Base-by-base conservation (phyloP, 805 yeast genomes). In the Jamesozyma piceae region DNA sequence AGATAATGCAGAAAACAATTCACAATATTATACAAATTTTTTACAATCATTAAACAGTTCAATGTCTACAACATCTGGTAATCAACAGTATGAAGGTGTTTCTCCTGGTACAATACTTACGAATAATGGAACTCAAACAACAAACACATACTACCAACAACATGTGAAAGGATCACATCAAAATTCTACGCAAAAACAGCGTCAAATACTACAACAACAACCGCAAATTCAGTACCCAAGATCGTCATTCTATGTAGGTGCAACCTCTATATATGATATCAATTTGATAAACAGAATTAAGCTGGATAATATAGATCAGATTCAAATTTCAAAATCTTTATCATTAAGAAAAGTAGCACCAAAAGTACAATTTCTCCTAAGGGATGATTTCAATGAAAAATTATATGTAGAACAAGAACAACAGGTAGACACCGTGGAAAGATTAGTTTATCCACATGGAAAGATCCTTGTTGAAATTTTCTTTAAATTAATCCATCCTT, bases 361-460 rank as follows among this genome's bases (percentile, higher is more conserved):
- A 8, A 74, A 73, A 37, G 80, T 80, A 8, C 85, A 83, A 60
- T 90, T 90, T 55, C 71, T 85, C 15, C 64, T 90, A 26, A 74
- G 85, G 48, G 92, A 84, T 58, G 97, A 90, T 57, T 82, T 78
- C 56, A 74, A 85, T 18, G 81, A 80, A 38, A 80, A 77, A 40
- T 69, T 82, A 13, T 80, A 80, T 50, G 74, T 75, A 47, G 70
- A 74, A 34, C 79, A 89, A 64, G 83, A 85, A 38, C 73, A 75
- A 46, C 88, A 82, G 47, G 82, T 85, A 9, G 96, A 90, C 57
- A 74, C 80, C 21, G 85, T 90, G 6, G 97, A 90, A 59, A 71
- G 77, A 48, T 72, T 85, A 39, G 85, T 90, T 17, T 82, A 90
- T n/a, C 97, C 98, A 0, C 88, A 87, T 62, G 97, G 97, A 1